phyloP scores from a whole-genome alignment of 108 stramenopile species.

The Aurantiochytrium sp. region DNA sequence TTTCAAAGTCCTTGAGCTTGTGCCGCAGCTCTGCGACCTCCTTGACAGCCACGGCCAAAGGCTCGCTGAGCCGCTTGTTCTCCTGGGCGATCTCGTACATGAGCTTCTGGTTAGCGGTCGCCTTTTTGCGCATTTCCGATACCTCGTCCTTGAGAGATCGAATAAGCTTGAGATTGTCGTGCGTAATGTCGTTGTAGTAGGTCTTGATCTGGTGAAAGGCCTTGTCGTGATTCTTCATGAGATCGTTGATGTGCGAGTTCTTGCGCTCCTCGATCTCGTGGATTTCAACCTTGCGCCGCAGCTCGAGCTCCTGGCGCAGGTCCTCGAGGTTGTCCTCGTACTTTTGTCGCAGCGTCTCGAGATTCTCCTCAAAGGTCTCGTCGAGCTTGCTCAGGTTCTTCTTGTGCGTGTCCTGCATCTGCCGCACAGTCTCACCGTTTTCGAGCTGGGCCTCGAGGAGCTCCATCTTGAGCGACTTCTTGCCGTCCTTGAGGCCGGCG shows the following conservation, averaged over 20 bases:
- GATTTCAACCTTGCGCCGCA: conserved; percentile 56
- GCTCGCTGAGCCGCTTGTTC: conserved; percentile 59
- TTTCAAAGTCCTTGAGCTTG: conserved; percentile 53
- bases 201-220: conserved; percentile 30
- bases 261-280: conserved; percentile 70
- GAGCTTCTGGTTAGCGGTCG: conserved; percentile 52
- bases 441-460: conserved; percentile 40
- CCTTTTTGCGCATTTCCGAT: conserved; percentile 57
- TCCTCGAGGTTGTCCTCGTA: conserved; percentile 32
- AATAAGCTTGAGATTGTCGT: conserved; percentile 55
- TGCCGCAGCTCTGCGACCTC: conserved; percentile 54
- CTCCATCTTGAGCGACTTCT: conserved; percentile 44
- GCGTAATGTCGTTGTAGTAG: conserved; percentile 69
- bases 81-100: conserved; percentile 57
- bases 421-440: conserved; percentile 50
- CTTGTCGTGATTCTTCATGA: conserved; percentile 62
- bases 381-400: conserved; percentile 19
- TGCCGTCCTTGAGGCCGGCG: conserved; percentile 38
- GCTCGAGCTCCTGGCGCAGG: conserved; percentile 43
- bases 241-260: conserved; percentile 66
- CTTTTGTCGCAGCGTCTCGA: conserved; percentile 37
- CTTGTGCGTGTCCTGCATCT: conserved; percentile 50
- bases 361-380: conserved; percentile 36
- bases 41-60: conserved; percentile 50
- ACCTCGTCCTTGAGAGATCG: conserved; percentile 48